Percentiles rank a stretch among this genome's conserved stretches.
Evolutionary conservation across 1,284 basidiomycete species (phyloP).

Genomic region (Violaceomyces palustris): DNA sequence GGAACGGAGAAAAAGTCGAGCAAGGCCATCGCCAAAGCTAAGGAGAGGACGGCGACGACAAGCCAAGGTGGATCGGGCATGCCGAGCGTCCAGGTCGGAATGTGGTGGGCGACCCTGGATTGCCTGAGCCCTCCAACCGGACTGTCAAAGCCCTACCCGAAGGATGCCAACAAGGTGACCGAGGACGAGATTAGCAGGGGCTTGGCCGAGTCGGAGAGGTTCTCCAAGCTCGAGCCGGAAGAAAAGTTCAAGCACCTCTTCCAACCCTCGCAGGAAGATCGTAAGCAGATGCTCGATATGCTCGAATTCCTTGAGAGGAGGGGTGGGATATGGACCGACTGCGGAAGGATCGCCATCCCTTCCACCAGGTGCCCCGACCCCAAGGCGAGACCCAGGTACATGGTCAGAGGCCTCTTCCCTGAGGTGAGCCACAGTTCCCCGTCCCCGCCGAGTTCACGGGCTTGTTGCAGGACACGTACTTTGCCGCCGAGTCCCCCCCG

Average conservation of each 20-base stretch:
- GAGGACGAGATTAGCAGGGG: conserved; percentile 7
- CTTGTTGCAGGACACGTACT: too few species aligned
- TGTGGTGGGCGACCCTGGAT: conserved; percentile 25
- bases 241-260: too few species aligned
- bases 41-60: too few species aligned
- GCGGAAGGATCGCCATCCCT: conserved; percentile 17
- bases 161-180: conserved; percentile 21
- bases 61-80: not conserved
- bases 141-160: conserved; percentile 19
- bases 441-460: too few species aligned
- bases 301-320: conserved; percentile 13
- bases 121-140: conserved; percentile 18
- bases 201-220: conserved; percentile 7
- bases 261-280: too few species aligned
- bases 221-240: too few species aligned
- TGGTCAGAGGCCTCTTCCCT: conserved; percentile 25
- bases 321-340: conserved; percentile 20
- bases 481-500: too few species aligned
- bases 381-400: conserved; percentile 8
- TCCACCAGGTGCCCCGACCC: conserved; percentile 15
- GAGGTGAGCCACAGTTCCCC: too few species aligned
- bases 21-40: conserved; percentile 6
- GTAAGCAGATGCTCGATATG: conserved; percentile 8
- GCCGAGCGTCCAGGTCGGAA: conserved; percentile 6
- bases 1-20: too few species aligned